Evolutionary conservation across 169 alveolate genomes (phyloP).

Genomic region (Ichthyophthirius multifiliis): DNA sequence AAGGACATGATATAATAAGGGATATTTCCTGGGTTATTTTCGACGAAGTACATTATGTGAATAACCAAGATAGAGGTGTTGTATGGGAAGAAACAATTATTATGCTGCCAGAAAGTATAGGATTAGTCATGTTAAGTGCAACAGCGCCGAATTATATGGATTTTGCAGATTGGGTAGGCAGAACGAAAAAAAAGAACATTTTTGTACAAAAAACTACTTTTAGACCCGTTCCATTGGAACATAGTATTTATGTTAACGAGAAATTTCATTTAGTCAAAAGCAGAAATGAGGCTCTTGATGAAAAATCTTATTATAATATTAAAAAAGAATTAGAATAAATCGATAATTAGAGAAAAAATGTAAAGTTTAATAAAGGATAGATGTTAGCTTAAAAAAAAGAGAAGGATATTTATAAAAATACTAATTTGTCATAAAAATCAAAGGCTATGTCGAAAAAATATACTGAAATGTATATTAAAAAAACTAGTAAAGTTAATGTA

Average conservation of each 20-base stretch:
- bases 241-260: slow-evolving; percentile 74
- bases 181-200: slow-evolving; percentile 90
- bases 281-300: slow-evolving; percentile 63
- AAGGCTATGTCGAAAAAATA: no score
- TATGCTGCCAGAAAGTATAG: slow-evolving; percentile 77
- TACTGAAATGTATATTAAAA: no score
- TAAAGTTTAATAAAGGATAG: slow-evolving; percentile 45
- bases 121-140: slow-evolving; percentile 95
- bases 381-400: slow-evolving; percentile 36
- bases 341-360: slow-evolving; percentile 40
- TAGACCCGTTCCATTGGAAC: slow-evolving; percentile 97
- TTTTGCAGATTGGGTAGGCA: slow-evolving; percentile 96
- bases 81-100: slow-evolving; percentile 99
- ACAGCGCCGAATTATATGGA: slow-evolving; percentile 98
- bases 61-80: slow-evolving; percentile 96
- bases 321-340: slow-evolving; percentile 37
- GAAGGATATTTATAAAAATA: slow-evolving; percentile 46
- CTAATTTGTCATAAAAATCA: slow-evolving; percentile 45
- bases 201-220: slow-evolving; percentile 90
- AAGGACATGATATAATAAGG: slow-evolving; percentile 74
- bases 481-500: no score
- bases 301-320: slow-evolving; percentile 24
- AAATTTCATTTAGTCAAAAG: slow-evolving; percentile 54
- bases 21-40: slow-evolving; percentile 96
- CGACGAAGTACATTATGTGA: slow-evolving; percentile 99